phyloP scores from a whole-genome alignment of 139 green algal genomes.

The Chlorella ohadii region DNA sequence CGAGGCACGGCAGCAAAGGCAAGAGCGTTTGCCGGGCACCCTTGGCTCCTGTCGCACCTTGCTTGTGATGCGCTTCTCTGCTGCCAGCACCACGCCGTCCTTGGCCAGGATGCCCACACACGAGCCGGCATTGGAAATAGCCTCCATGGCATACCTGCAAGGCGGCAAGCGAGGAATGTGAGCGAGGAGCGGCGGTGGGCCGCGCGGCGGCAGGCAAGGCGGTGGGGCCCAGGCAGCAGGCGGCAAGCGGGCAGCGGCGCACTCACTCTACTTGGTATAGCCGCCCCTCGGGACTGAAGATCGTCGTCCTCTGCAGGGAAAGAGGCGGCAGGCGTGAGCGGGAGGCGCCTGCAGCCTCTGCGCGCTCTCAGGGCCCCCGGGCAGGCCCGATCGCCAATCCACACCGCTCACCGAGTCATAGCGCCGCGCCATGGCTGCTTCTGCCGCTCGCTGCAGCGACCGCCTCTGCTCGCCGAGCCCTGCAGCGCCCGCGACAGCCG shows the following conservation, averaged over 20 bases:
- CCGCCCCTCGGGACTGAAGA: constrained; percentile 96
- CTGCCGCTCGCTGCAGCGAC: too few species aligned
- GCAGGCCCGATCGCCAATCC: too few species aligned
- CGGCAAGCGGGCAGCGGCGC: background rate
- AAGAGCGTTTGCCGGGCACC: too few species aligned
- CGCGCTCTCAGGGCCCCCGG: too few species aligned
- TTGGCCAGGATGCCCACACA: constrained; percentile 91
- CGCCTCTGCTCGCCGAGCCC: too few species aligned
- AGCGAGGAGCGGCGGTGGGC: too few species aligned
- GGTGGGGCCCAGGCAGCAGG: background rate
- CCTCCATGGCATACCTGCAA: constrained; percentile 97
- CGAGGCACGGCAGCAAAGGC: too few species aligned
- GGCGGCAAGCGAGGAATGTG: background rate
- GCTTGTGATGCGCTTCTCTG: constrained; percentile 98
- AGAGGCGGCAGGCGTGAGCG: background rate
- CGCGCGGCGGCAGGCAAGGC: too few species aligned
- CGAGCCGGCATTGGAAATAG: constrained; percentile 96
- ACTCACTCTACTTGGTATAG: constrained; percentile 93
- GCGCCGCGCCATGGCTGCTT: constrained; percentile 7
- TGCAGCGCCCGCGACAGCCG: too few species aligned
- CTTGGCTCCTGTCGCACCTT: constrained; percentile 69
- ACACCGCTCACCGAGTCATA: constrained; percentile 23
- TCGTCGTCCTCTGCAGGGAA: constrained; percentile 14
- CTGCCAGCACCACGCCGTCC: constrained; percentile 94
- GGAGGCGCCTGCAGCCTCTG: background rate